Base-by-base conservation (phyloP, 192 early-diverging fungal genomes). In the Thamnidium elegans region DNA sequence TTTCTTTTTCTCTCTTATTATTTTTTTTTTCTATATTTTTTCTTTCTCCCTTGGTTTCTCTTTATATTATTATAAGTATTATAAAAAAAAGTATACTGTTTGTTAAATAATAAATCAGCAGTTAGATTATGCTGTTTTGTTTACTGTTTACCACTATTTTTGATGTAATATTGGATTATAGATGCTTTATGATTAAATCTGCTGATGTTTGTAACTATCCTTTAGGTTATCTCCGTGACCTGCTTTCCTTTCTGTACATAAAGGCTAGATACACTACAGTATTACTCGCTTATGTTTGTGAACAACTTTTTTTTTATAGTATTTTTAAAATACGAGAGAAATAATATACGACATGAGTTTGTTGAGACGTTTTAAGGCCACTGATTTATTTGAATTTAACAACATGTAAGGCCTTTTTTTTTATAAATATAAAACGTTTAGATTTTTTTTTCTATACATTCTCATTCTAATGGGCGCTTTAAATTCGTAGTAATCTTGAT, bases 331-430 rank as follows among this genome's bases (percentile, higher is more conserved):
- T 43, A 51, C 20, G 15, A 42, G 3, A 54, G n/a, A 55, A 36
- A 19, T 13, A 19, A 3, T 26, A 26, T 26, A 26, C 26, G 44
- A 43, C 0, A 73, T 73, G 71, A 73, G 71, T 63, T 62, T 68
- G 47, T 50, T 73, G 32, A 55, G 71, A 55, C 61, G 71, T 19
- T 73, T 73, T 56, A 86, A 84, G 39, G 92, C 97, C 0, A 90
- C 90, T 66, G 97, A 99, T 79, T 78, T 99, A 61, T 95, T 99
- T 81, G 77, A 71, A 30, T 96, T 99, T 80, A 95, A 96, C 76
- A 94, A 92, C 75, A 84, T 99, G 83, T 90, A 83, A 68, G 70
- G 30, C 20, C 17, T 21, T 31, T 17, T 72, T 43, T 11, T 47
- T n/a, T 43, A 55, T 13, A 43, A 45, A 17, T n/a, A 30, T 53